These are phyloP conservation scores for Emergomyces africanus DNA, from an alignment of 2,329 filamentous ascomycete genomes.

Conservation along the genomic window DNA sequence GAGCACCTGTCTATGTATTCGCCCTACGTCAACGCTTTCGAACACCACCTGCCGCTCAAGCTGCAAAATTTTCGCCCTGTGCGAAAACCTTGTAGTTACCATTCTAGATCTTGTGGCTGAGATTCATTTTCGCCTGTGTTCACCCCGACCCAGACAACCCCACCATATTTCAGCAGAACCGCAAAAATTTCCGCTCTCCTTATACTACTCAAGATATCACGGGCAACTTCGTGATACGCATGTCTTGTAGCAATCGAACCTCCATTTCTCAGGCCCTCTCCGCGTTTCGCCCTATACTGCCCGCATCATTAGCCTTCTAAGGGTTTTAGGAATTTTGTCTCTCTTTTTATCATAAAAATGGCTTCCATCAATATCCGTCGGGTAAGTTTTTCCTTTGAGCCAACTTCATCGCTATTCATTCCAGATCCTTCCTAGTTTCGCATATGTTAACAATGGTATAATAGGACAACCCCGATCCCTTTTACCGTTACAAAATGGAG, in stretches of 20 bases:
- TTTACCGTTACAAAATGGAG: conserved; percentile 99
- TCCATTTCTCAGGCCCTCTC: conserved; percentile 33
- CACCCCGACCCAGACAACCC: conserved; percentile 16
- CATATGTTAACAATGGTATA: conserved; percentile 5
- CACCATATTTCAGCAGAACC: conserved; percentile 8
- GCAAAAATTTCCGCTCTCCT: conserved; percentile 13
- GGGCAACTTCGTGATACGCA: conserved; percentile 31
- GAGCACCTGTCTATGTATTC: conserved; percentile 88
- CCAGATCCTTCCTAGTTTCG: conserved; percentile 4
- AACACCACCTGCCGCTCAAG: conserved; percentile 86
- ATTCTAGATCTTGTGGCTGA: conserved; percentile 92
- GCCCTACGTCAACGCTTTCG: conserved; percentile 88
- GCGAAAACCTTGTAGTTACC: conserved; percentile 83
- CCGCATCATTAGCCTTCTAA: conserved; percentile 19
- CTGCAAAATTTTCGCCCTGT: conserved; percentile 95
- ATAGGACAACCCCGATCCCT: conserved; percentile 84
- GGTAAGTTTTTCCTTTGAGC: conserved; percentile 18
- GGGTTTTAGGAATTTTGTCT: conserved; percentile 17
- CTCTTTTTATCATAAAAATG: conserved; percentile 54
- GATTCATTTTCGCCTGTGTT: conserved; percentile 20
- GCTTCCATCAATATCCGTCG: conserved; percentile 96
- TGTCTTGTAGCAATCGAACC: conserved; percentile 43
- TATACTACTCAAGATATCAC: conserved; percentile 4
- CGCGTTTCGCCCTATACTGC: conserved; percentile 21
- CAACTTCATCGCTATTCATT: neutral